phyloP scores from a whole-genome alignment of 495 filamentous ascomycete genomes.

The Podospora didyma region DNA sequence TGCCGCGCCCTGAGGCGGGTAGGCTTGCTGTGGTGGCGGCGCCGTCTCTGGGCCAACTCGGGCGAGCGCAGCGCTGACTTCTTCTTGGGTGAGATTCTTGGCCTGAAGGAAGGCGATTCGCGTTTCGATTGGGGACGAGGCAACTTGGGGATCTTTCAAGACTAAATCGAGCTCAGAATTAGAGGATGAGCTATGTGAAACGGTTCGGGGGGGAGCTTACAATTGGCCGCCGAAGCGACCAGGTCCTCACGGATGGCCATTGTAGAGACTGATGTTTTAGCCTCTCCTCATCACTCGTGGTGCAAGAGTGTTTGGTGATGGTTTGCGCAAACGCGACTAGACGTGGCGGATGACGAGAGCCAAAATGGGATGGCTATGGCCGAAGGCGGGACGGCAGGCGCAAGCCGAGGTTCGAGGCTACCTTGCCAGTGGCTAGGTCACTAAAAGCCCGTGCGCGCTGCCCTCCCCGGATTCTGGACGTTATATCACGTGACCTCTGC shows the following conservation, averaged over 20 bases:
- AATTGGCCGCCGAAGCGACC: constrained; percentile 64
- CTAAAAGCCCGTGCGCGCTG: not conserved
- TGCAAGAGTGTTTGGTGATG: not conserved
- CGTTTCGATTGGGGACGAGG: constrained; percentile 88
- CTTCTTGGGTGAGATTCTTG: constrained; percentile 95
- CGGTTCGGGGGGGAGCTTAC: constrained; percentile 41
- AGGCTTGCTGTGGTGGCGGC: constrained; percentile 46
- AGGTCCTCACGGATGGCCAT: constrained; percentile 85
- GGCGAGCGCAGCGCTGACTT: constrained; percentile 80
- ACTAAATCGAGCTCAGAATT: constrained; percentile 50
- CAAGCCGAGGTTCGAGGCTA: constrained; percentile 15
- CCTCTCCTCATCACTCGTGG: not conserved
- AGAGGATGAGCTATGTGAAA: not conserved
- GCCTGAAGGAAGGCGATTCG: constrained; percentile 89
- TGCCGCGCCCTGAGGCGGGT: constrained; percentile 37
- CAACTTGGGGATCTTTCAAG: constrained; percentile 86
- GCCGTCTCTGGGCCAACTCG: constrained; percentile 58
- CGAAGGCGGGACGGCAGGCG: not conserved
- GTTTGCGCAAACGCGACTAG: constrained; percentile 1
- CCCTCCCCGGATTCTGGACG: constrained; percentile 9
- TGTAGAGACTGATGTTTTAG: constrained; percentile 14
- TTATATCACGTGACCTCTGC: constrained; percentile 10
- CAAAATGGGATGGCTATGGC: constrained; percentile 6
- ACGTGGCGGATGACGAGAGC: not conserved
- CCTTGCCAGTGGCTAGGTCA: not conserved